phyloP scores from a whole-genome alignment of 106 monocot species.

The Dendrobium huoshanense region DNA sequence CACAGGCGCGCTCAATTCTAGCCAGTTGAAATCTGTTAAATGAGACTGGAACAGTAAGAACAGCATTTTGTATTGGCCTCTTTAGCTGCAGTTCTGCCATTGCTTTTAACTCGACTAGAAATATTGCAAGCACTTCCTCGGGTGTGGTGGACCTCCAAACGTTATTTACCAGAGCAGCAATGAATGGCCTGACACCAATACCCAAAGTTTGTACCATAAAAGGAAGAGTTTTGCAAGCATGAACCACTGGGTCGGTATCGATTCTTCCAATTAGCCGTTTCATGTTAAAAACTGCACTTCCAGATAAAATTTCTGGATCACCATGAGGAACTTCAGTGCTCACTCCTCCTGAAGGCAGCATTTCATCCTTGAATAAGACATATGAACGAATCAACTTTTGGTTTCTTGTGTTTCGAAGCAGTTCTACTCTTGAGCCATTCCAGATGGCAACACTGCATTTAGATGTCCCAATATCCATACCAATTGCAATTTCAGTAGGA shows the following conservation, averaged over 20 bases:
- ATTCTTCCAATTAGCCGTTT: slow-evolving; percentile 65
- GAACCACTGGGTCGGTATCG: slow-evolving; percentile 68
- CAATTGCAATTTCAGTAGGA: slow-evolving; percentile 52
- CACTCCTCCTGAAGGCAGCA: slow-evolving; percentile 35
- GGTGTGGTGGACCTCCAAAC: slow-evolving; percentile 75
- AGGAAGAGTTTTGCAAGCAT: slow-evolving; percentile 67
- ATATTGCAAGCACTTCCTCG: slow-evolving; percentile 69
- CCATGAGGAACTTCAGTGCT: slow-evolving; percentile 32
- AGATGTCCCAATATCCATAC: slow-evolving; percentile 80
- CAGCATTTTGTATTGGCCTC: slow-evolving; percentile 42
- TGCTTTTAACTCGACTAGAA: slow-evolving; percentile 50
- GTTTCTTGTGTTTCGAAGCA: slow-evolving; percentile 53
- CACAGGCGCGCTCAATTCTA: slow-evolving; percentile 76
- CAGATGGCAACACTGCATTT: slow-evolving; percentile 74
- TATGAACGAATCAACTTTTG: slow-evolving; percentile 55
- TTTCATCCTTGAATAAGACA: slow-evolving; percentile 63
- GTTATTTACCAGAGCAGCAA: slow-evolving; percentile 69
- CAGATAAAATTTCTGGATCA: slow-evolving; percentile 64
- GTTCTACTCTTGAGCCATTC: slow-evolving; percentile 62
- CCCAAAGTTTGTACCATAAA: slow-evolving; percentile 74
- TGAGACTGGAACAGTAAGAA: slow-evolving; percentile 71
- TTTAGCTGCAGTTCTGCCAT: slow-evolving; percentile 65
- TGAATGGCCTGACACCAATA: slow-evolving; percentile 68
- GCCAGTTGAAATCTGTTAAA: slow-evolving; percentile 77
- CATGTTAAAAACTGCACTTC: slow-evolving; percentile 71